Evolutionary conservation across 1,284 basidiomycete species (phyloP).

Genomic region (Pholiota adiposa): DNA sequence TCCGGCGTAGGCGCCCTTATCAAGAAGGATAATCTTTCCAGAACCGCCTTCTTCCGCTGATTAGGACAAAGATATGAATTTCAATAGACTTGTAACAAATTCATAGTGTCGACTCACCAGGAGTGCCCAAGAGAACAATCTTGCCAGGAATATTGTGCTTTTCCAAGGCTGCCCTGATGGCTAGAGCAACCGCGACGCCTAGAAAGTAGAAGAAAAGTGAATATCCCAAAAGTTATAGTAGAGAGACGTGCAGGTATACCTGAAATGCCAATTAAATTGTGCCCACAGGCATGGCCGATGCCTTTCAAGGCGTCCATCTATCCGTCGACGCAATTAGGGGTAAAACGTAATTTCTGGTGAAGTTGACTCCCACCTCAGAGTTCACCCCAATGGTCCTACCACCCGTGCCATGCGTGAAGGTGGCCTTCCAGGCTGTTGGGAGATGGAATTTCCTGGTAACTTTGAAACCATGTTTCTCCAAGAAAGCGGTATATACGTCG

Average conservation of each 20-base stretch:
- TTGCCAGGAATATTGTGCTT: constrained; percentile 63
- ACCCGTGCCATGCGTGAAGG: constrained; percentile 57
- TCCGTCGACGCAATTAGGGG: neutral
- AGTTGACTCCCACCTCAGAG: constrained; percentile 52
- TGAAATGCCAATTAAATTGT: constrained; percentile 77
- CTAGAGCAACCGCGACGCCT: constrained; percentile 72
- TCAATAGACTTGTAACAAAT: neutral
- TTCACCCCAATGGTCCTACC: constrained; percentile 71
- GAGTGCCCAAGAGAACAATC: constrained; percentile 77
- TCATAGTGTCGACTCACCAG: constrained; percentile 44
- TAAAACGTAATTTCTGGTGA: neutral
- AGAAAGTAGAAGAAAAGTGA: constrained; percentile 15
- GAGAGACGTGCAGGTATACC: constrained; percentile 22
- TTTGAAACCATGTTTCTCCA: constrained; percentile 60
- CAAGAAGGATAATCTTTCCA: constrained; percentile 68
- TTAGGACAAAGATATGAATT: neutral
- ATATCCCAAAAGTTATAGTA: neutral
- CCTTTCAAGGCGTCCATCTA: constrained; percentile 66
- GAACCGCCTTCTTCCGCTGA: constrained; percentile 74
- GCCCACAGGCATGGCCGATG: constrained; percentile 78
- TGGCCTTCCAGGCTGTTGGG: constrained; percentile 74
- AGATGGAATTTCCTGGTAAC: constrained; percentile 62
- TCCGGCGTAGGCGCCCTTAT: constrained; percentile 65
- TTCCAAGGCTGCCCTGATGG: constrained; percentile 60
- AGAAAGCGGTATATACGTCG: constrained; percentile 47